Evolutionary conservation across 164 flowering plant species (phyloP), one percentile per base, ranked within the genome.

Genomic region (Annona squamosa): DNA sequence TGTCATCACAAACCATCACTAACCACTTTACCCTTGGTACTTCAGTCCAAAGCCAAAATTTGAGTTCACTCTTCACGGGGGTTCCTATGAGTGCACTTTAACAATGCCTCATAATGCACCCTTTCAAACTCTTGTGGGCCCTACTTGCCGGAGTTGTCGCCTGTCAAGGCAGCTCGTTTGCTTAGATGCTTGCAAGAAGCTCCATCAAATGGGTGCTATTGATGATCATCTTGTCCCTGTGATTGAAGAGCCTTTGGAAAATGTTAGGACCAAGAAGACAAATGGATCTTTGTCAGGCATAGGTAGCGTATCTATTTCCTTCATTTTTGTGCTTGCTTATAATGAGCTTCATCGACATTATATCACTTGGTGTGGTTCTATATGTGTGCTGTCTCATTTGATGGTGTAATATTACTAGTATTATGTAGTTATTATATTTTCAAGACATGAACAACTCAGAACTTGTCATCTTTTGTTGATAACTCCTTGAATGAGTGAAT

Each of bases 91-190:
- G 72, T 94, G 90, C 68, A 74, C 78, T 74, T 65, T 92, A 68
- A 84, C 81, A 6, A 80, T 92, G 74, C 97, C 97, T 77, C 87
- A 89, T n/a, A 85, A 79, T 84, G 90, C 97, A 18, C 82, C 88
- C 48, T 79, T 91, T 78, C 84, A 87, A 77, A 84, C 81, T 57
- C 48, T 91, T 45, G 82, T 78, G 59, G 97, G 97, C 67, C 95
- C 95, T 16, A 4, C 48, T 13, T 42, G 79, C 71, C 80, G 74
- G 69, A 89, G 48, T 69, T 65, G 75, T 64, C 86, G 84, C 70
- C 45, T 82, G 66, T 74, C 97, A 2, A 92, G 87, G 85, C 91
- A 92, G 83, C 89, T 89, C 76, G 97, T 82, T 2, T 94, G 98
- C 81, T 80, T 91, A 72, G 91, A 89, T 81, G 97, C 97, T 71